Conservation (phyloP, 73 alveolate genomes). For the Uronychia binucleata region DNA sequence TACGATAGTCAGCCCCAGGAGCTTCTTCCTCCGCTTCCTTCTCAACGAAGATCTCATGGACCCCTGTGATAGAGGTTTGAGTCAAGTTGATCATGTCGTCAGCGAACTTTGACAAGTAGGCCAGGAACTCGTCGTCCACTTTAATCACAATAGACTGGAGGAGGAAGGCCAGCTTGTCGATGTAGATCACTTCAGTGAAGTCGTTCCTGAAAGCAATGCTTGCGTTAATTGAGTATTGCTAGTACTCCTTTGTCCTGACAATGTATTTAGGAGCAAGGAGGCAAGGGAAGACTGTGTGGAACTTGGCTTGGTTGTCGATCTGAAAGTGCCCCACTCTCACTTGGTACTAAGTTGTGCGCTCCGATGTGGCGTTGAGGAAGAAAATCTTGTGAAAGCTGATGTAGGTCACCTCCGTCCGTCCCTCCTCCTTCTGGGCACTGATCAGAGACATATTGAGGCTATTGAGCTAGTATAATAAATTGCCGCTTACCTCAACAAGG, state of each 20-base stretch:
- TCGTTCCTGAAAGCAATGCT: not conserved
- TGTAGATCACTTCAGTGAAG: not conserved
- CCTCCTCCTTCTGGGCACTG: not conserved
- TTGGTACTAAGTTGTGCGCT: constrained; percentile 16
- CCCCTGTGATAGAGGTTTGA: not conserved
- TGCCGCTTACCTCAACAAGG: constrained; percentile 7
- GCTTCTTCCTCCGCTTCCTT: not conserved
- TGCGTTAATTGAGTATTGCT: not conserved
- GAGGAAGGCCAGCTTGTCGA: constrained; percentile 3
- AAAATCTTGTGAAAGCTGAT: not conserved
- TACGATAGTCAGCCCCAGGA: not conserved
- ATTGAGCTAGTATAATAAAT: constrained; percentile 10
- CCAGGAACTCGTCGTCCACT: constrained; percentile 1
- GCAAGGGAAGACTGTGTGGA: constrained; percentile 49
- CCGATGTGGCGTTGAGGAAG: constrained; percentile 9
- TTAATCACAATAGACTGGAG: not conserved
- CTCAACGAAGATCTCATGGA: not conserved
- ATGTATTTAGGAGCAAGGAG: constrained; percentile 29
- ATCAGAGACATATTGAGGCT: constrained; percentile 21
- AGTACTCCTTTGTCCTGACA: not conserved
- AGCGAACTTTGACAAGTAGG: not conserved
- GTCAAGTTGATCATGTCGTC: not conserved
- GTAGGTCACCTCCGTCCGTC: constrained; percentile 6
- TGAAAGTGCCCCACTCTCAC: constrained; percentile 40
- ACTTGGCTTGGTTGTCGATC: constrained; percentile 47